phyloP scores from a whole-genome alignment of 2,329 filamentous ascomycete species.

The Elsinoe fawcettii region DNA sequence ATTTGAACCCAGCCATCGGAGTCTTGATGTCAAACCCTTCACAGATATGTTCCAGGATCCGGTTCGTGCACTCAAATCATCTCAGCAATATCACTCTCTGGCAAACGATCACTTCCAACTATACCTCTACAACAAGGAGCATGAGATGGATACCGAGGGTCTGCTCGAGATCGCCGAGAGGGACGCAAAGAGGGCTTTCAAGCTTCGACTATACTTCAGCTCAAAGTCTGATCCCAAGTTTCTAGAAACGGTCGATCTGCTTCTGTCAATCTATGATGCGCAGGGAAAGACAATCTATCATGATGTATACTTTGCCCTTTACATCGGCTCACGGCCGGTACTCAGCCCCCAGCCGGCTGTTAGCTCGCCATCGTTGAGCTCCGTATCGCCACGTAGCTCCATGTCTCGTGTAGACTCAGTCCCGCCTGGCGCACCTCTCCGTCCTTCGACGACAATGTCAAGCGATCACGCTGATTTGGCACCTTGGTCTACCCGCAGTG shows the following conservation, averaged over 20 bases:
- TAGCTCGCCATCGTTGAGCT: not conserved
- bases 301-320: constrained; percentile 1
- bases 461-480: not conserved
- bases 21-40: not conserved
- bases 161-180: constrained; percentile 6
- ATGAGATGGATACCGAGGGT: not conserved
- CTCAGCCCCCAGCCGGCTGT: not conserved
- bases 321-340: not conserved
- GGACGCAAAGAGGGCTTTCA: constrained; percentile 14
- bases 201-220: constrained; percentile 1
- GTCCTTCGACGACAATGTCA: not conserved
- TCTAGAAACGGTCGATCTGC: constrained; percentile 4
- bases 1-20: not conserved
- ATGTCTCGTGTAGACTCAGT: not conserved
- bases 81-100: constrained; percentile 3
- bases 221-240: not conserved
- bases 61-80: not conserved
- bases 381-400: not conserved
- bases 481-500: not conserved
- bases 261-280: constrained; percentile 9
- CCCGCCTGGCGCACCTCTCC: not conserved
- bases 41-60: not conserved
- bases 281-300: not conserved
- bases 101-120: not conserved
- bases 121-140: constrained; percentile 12